These are phyloP conservation scores for Amorphotheca resinae DNA, from an alignment of 495 filamentous ascomycete genomes.

Conservation along the genomic window DNA sequence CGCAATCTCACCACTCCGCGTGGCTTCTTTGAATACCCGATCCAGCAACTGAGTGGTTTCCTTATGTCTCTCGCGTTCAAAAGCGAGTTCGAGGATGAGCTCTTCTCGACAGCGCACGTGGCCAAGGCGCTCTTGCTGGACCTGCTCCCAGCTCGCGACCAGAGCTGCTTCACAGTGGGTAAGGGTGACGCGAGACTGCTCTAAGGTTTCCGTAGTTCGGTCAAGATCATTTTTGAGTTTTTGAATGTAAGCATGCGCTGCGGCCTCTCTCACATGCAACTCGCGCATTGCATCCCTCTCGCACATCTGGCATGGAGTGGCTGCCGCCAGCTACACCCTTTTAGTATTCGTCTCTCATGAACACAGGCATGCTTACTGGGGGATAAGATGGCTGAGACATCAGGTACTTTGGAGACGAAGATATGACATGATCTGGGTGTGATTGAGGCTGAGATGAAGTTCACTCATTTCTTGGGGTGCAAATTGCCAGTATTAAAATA, in stretches of 20 bases:
- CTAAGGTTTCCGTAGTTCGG: not conserved
- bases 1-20: constrained; percentile 5
- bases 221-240: constrained; percentile 6
- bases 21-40: constrained; percentile 5
- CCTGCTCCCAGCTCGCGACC: constrained; percentile 3
- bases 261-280: constrained; percentile 3
- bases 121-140: constrained; percentile 5
- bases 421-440: not conserved
- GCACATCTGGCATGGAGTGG: not conserved
- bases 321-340: not conserved
- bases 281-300: constrained; percentile 2
- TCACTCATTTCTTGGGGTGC: not conserved
- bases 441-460: not conserved
- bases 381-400: not conserved
- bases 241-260: constrained; percentile 4
- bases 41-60: constrained; percentile 6
- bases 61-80: constrained; percentile 7
- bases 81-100: constrained; percentile 2
- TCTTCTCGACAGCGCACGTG: constrained; percentile 5
- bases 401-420: not conserved
- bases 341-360: not conserved
- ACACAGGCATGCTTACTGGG: not conserved
- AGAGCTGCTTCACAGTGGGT: constrained; percentile 5
- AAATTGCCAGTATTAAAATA: not conserved
- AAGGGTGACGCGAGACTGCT: not conserved